Evolutionary conservation across 306 rosid species (phyloP).

Genomic region (Castanea mollissima): DNA sequence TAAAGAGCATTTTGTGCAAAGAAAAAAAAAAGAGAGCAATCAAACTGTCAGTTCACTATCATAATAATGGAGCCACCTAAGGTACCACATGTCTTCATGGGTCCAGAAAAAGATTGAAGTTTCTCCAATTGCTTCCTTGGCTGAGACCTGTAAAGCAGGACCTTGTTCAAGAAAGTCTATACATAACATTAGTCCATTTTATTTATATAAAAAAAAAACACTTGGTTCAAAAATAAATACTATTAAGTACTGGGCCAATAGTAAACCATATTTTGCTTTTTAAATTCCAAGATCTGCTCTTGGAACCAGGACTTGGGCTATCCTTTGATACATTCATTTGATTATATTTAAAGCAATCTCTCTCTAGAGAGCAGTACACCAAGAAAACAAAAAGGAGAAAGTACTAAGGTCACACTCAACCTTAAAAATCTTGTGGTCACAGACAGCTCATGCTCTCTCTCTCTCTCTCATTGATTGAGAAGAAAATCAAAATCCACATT

Average conservation of each 20-base stretch:
- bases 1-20: conserved; percentile 15
- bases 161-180: conserved; percentile 31
- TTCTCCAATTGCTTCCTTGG: conserved; percentile 29
- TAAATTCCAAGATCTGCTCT: conserved; percentile 42
- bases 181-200: conserved; percentile 8
- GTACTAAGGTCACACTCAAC: background rate
- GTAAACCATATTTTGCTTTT: conserved; percentile 10
- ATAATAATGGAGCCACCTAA: conserved; percentile 28
- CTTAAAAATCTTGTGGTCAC: background rate
- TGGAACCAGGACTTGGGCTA: conserved; percentile 37
- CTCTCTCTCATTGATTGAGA: background rate
- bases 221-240: background rate
- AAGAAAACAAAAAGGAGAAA: background rate
- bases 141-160: conserved; percentile 48
- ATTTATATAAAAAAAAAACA: too few relatives aligned
- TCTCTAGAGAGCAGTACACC: background rate
- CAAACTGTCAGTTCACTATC: conserved; percentile 7
- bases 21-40: conserved; percentile 15
- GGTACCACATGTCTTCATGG: conserved; percentile 34
- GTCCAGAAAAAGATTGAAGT: conserved; percentile 27
- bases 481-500: background rate
- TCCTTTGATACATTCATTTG: conserved; percentile 25
- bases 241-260: background rate
- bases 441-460: background rate
- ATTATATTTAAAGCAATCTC: conserved; percentile 19